These are phyloP conservation scores for Candida manassasensis DNA, from an alignment of 805 yeast species.

Conservation along the genomic window DNA sequence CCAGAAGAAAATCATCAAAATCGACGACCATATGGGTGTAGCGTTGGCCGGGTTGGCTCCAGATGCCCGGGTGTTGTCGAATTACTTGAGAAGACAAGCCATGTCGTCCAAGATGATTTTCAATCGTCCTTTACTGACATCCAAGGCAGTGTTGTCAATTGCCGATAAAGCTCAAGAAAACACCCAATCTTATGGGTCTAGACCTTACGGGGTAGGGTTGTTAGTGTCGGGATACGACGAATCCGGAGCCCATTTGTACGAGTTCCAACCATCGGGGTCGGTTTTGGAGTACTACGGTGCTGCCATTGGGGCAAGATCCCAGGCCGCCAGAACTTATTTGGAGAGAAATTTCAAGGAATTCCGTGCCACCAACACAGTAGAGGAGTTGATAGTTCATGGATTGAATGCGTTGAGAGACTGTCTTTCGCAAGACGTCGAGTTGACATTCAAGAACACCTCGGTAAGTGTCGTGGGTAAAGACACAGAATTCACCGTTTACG, in stretches of 20 bases:
- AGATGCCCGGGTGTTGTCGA: constrained; percentile 91
- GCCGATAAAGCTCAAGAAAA: constrained; percentile 97
- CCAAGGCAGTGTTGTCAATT: constrained; percentile 76
- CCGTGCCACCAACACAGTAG: constrained; percentile 52
- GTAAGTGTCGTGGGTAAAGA: constrained; percentile 90
- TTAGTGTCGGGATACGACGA: constrained; percentile 88
- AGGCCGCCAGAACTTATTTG: constrained; percentile 93
- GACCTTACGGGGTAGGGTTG: constrained; percentile 98
- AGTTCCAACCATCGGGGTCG: constrained; percentile 94
- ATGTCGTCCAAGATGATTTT: constrained; percentile 81
- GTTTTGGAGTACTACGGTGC: constrained; percentile 88
- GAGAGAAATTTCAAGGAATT: constrained; percentile 79
- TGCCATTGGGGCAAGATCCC: constrained; percentile 98
- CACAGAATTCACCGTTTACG: constrained; percentile 68
- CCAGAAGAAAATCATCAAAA: constrained; percentile 86
- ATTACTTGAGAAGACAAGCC: constrained; percentile 85
- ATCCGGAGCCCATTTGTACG: constrained; percentile 89
- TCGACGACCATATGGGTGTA: constrained; percentile 91
- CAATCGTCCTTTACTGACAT: constrained; percentile 78
- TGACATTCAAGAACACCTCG: constrained; percentile 77
- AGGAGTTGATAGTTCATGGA: constrained; percentile 78
- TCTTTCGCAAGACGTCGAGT: constrained; percentile 87
- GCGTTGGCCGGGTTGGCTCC: constrained; percentile 98
- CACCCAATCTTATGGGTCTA: constrained; percentile 91
- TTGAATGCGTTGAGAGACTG: constrained; percentile 92